A percentile compares a stretch with the other conserved stretches of the same genome.
These are phyloP conservation scores for Nannochloropsis oceanica DNA, from an alignment of 108 stramenopile species.

Conservation along the genomic window DNA sequence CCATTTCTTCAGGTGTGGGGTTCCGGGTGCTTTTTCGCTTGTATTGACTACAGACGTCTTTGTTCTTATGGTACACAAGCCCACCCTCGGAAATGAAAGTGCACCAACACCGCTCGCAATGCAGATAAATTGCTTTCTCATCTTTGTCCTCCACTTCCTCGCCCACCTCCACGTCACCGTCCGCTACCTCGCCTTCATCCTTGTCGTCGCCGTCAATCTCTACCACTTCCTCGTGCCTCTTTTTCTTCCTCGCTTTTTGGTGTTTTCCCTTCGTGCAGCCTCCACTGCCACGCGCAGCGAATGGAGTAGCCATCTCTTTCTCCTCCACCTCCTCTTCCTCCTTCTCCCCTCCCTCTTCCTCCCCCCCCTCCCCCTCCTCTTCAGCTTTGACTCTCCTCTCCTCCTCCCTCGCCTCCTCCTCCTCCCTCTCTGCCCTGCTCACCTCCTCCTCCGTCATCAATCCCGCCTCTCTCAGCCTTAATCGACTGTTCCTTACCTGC, in stretches of 20 bases:
- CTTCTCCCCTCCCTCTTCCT: background rate
- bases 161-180: background rate
- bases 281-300: too few relatives aligned
- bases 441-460: background rate
- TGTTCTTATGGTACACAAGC: background rate
- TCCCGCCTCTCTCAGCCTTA: background rate
- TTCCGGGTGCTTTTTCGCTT: background rate
- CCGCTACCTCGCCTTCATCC: background rate
- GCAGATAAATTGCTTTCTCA: background rate
- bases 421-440: background rate
- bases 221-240: background rate
- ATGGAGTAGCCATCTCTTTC: too few relatives aligned
- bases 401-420: background rate
- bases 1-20: background rate
- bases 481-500: background rate
- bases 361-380: background rate
- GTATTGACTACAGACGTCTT: background rate
- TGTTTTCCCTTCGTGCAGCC: background rate
- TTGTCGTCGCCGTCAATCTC: background rate
- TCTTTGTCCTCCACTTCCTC: background rate
- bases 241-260: background rate
- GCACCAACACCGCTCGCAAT: background rate
- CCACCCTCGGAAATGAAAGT: background rate
- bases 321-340: background rate
- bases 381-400: background rate